phyloP scores from a whole-genome alignment of 257 asterid species.

The Forsythia suspensa region DNA sequence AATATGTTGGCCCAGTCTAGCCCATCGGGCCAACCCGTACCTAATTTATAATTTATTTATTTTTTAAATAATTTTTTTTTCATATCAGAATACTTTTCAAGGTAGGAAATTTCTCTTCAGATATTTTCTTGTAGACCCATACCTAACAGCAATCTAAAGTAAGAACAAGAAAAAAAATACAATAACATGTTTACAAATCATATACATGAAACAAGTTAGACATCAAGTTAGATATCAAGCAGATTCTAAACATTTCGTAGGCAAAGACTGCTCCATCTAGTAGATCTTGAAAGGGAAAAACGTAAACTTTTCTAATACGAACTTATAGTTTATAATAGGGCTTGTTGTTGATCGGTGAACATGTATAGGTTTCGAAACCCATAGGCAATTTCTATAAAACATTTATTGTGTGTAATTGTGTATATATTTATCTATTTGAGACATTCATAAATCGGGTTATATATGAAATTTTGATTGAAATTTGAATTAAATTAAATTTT shows the following conservation, averaged over 20 bases:
- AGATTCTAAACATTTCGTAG: not conserved
- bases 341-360: not conserved
- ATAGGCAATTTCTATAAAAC: not conserved
- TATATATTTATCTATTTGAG: too few relatives aligned
- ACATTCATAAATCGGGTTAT: too few relatives aligned
- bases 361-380: not conserved
- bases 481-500: too few relatives aligned
- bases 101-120: constrained; percentile 89
- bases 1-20: too few relatives aligned
- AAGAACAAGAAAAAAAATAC: not conserved
- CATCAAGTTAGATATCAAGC: too few relatives aligned
- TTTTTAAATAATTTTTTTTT: too few relatives aligned
- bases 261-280: not conserved
- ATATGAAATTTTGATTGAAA: too few relatives aligned
- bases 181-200: not conserved
- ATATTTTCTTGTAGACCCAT: constrained; percentile 95
- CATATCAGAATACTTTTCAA: constrained; percentile 82
- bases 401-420: too few relatives aligned
- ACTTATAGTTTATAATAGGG: not conserved
- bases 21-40: too few relatives aligned
- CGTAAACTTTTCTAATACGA: not conserved
- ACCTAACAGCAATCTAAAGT: constrained; percentile 48
- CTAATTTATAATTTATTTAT: too few relatives aligned
- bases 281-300: not conserved
- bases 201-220: not conserved